Percentiles rank a stretch among this genome's conserved stretches.
phyloP scores from a whole-genome alignment of 768 basidiomycete species.

The Flagelloscypha sp. region DNA sequence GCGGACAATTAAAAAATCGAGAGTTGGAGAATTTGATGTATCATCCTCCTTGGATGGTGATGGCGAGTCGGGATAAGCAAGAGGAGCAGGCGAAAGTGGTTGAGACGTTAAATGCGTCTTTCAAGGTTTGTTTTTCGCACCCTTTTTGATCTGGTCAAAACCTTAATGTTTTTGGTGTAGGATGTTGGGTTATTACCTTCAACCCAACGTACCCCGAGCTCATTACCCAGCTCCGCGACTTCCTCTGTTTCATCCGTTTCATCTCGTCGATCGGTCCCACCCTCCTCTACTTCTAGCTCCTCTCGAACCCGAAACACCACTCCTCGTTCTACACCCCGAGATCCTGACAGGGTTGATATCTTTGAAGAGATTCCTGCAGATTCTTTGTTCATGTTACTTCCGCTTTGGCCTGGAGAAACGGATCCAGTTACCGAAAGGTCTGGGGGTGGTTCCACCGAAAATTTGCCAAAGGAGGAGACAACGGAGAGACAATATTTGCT shows the following conservation, averaged over 20 bases:
- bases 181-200: slow-evolving; percentile 72
- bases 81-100: slow-evolving; percentile 65
- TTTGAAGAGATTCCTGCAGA: slow-evolving; percentile 60
- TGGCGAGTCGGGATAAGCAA: slow-evolving; percentile 54
- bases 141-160: too few relatives aligned
- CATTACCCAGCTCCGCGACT: too few relatives aligned
- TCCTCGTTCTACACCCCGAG: too few relatives aligned
- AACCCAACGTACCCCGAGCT: too few relatives aligned
- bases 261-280: too few relatives aligned
- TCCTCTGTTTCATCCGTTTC: too few relatives aligned
- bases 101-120: slow-evolving; percentile 62
- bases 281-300: too few relatives aligned
- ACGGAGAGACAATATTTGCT: slow-evolving; percentile 63
- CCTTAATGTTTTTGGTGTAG: too few relatives aligned
- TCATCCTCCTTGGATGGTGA: slow-evolving; percentile 53
- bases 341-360: slow-evolving; percentile 35
- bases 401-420: slow-evolving; percentile 75
- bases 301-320: too few relatives aligned
- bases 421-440: slow-evolving; percentile 33
- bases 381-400: slow-evolving; percentile 74
- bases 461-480: slow-evolving; percentile 30
- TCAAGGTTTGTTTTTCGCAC: too few relatives aligned
- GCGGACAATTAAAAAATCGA: too few relatives aligned
- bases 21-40: slow-evolving; percentile 13
- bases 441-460: slow-evolving; percentile 19